Evolutionary conservation across 1,284 basidiomycete species (phyloP).

Genomic region (Moesziomyces sp.): DNA sequence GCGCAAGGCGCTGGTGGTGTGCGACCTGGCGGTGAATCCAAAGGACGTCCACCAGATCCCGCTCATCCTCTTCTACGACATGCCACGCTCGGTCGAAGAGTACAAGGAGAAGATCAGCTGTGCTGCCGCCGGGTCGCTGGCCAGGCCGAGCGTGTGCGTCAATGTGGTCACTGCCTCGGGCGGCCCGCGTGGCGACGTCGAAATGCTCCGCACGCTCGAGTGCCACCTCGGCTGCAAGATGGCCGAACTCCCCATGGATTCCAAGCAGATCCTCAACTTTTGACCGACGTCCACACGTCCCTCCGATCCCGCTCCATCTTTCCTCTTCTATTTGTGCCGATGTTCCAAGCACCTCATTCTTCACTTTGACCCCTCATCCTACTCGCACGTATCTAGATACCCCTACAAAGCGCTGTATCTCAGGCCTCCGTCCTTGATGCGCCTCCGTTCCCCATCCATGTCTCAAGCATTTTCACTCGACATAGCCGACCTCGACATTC

Average conservation of each 20-base stretch:
- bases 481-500: neutral
- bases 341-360: too few species aligned
- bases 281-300: constrained; percentile 5
- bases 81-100: constrained; percentile 94
- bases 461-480: neutral
- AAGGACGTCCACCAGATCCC: constrained; percentile 89
- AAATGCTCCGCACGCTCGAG: constrained; percentile 96
- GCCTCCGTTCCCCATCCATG: neutral
- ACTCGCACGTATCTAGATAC: neutral
- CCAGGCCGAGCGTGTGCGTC: constrained; percentile 85
- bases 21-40: constrained; percentile 88
- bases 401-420: neutral
- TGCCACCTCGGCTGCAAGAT: constrained; percentile 71
- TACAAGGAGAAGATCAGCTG: constrained; percentile 80
- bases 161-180: constrained; percentile 96
- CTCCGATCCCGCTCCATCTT: neutral
- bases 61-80: constrained; percentile 82
- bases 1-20: constrained; percentile 80
- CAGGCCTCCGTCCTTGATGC: neutral
- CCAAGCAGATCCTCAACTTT: constrained; percentile 57
- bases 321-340: neutral
- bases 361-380: too few species aligned
- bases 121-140: constrained; percentile 81
- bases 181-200: constrained; percentile 79
- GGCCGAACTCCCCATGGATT: constrained; percentile 58